These are phyloP conservation scores for Antitrichia curtipendula DNA, from an alignment of 225 moss, liverwort and hornwort genomes.

Conservation along the genomic window DNA sequence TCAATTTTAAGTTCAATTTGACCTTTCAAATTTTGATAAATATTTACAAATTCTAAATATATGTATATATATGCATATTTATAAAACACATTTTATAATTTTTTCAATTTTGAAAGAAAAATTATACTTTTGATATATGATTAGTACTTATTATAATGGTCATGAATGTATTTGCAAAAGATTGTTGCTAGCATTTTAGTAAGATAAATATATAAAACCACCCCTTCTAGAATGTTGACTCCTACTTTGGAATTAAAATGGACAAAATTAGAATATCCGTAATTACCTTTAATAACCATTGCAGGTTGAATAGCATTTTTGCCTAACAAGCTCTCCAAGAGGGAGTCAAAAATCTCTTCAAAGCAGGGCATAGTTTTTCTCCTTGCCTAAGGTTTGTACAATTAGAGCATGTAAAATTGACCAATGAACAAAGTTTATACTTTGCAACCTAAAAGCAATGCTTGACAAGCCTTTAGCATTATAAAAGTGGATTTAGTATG, in stretches of 20 bases:
- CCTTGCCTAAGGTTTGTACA: accelerated
- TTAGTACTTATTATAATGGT: background rate
- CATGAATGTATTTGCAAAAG: background rate
- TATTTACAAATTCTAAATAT: too few species aligned
- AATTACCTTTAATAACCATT: background rate
- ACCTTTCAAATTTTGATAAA: too few species aligned
- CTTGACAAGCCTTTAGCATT: too few species aligned
- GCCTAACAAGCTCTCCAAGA: too few species aligned
- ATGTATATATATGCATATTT: too few species aligned
- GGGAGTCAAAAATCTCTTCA: background rate
- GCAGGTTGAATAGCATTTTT: background rate
- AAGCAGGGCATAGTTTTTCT: accelerated
- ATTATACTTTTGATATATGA: background rate
- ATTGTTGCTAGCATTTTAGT: background rate
- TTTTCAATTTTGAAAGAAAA: background rate
- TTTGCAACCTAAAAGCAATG: background rate
- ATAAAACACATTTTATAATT: background rate
- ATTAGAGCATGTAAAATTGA: accelerated
- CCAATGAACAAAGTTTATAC: background rate
- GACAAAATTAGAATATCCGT: accelerated
- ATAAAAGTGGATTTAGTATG: background rate
- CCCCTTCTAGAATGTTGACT: background rate
- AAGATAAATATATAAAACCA: background rate
- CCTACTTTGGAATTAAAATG: background rate
- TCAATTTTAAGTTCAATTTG: background rate